Conservation (phyloP, 345 rosid genomes). For the Kandelia obovata region DNA sequence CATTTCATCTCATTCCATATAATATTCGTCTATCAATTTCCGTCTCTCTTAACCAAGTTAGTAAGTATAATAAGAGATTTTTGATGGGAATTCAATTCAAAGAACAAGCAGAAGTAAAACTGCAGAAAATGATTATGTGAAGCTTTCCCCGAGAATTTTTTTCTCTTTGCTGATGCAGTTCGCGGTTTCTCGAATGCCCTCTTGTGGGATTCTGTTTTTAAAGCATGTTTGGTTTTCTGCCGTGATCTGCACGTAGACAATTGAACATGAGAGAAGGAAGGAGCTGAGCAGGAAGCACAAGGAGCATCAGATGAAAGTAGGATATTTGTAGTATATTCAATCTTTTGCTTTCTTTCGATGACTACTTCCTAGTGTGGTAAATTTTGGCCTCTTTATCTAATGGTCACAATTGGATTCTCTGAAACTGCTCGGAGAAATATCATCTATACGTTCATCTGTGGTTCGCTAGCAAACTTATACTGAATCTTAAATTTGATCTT, state of each 20-base stretch:
- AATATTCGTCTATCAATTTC: too few relatives aligned
- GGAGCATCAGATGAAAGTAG: slow-evolving; percentile 37
- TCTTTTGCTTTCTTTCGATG: not conserved
- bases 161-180: too few relatives aligned
- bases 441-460: not conserved
- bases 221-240: too few relatives aligned
- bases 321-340: not conserved
- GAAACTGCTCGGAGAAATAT: not conserved
- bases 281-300: slow-evolving; percentile 17
- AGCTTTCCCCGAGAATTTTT: too few relatives aligned
- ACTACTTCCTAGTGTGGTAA: not conserved
- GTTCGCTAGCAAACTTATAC: not conserved
- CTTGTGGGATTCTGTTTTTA: too few relatives aligned
- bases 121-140: too few relatives aligned
- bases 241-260: slow-evolving; percentile 37
- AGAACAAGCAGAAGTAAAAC: too few relatives aligned
- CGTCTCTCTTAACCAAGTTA: too few relatives aligned
- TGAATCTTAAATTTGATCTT: slow-evolving; percentile 7
- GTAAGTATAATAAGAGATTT: too few relatives aligned
- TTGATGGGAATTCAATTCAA: too few relatives aligned
- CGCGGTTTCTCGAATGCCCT: too few relatives aligned
- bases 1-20: too few relatives aligned
- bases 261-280: slow-evolving; percentile 31
- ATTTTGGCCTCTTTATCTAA: slow-evolving; percentile 8
- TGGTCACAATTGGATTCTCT: not conserved